Percentiles rank a stretch among this genome's conserved stretches.
These are phyloP conservation scores for Parmelia sp. DNA, from an alignment of 495 filamentous ascomycete genomes.

Conservation along the genomic window DNA sequence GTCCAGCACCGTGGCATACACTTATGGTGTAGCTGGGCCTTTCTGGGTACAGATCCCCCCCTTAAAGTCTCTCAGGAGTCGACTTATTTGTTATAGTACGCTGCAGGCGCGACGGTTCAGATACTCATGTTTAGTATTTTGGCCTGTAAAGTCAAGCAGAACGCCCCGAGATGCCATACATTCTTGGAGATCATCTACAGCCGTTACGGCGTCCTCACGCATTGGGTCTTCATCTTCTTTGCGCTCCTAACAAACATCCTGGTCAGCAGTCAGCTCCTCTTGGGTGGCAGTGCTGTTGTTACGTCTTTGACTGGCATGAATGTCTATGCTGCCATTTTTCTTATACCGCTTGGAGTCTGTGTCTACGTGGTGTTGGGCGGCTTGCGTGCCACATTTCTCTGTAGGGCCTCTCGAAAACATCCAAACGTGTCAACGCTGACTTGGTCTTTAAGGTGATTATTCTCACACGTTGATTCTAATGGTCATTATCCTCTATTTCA, in stretches of 20 bases:
- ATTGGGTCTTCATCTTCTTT: constrained; percentile 37
- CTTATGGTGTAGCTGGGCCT: constrained; percentile 43
- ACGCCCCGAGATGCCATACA: constrained; percentile 37
- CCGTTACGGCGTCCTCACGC: constrained; percentile 35
- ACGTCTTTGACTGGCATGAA: constrained; percentile 41
- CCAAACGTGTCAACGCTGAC: neutral
- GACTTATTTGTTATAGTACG: constrained; percentile 25
- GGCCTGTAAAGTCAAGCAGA: constrained; percentile 39
- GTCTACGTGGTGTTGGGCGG: constrained; percentile 42
- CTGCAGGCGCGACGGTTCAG: constrained; percentile 38
- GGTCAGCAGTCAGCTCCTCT: constrained; percentile 36
- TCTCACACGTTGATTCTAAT: constrained; percentile 40
- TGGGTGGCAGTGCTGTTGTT: constrained; percentile 41
- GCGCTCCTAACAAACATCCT: constrained; percentile 43
- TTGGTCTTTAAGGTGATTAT: constrained; percentile 32
- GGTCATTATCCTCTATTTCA: constrained; percentile 43
- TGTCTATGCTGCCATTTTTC: constrained; percentile 39
- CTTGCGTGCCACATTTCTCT: constrained; percentile 33
- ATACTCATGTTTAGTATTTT: constrained; percentile 41
- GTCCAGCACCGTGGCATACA: constrained; percentile 43
- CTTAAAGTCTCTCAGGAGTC: neutral
- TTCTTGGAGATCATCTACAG: constrained; percentile 38
- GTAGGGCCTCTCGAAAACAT: neutral
- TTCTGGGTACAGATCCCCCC: constrained; percentile 35
- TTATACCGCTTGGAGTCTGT: constrained; percentile 39